These are phyloP conservation scores for Pythium dissotocum DNA, from an alignment of 352 stramenopile genomes.

Conservation along the genomic window DNA sequence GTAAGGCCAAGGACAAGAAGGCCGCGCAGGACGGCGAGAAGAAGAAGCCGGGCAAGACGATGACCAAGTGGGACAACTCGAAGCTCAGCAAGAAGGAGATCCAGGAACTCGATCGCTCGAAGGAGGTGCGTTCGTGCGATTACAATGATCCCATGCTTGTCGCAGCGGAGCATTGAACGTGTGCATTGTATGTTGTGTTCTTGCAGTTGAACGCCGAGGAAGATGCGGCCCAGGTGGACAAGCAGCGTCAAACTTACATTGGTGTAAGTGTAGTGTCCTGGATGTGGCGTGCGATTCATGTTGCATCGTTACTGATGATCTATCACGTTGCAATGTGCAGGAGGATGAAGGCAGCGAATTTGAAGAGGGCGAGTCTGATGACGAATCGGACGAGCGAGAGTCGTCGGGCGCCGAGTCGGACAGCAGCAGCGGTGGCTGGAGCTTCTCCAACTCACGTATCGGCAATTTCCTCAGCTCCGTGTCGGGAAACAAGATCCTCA, in stretches of 20 bases:
- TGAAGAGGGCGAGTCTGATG: constrained; percentile 67
- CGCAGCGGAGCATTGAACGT: background rate
- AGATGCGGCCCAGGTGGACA: constrained; percentile 64
- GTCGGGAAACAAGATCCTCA: constrained; percentile 91
- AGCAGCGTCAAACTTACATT: constrained; percentile 83
- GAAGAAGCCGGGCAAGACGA: constrained; percentile 76
- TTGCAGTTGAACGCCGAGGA: constrained; percentile 62
- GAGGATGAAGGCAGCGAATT: constrained; percentile 69
- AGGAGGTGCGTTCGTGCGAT: constrained; percentile 38
- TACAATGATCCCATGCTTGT: background rate
- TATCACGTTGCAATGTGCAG: constrained; percentile 24
- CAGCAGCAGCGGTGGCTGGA: constrained; percentile 62
- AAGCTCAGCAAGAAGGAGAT: constrained; percentile 88
- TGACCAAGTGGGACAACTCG: constrained; percentile 84
- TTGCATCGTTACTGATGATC: background rate
- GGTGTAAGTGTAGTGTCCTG: constrained; percentile 43
- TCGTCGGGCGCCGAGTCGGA: constrained; percentile 77
- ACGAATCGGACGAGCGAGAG: constrained; percentile 47
- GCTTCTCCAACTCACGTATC: constrained; percentile 79
- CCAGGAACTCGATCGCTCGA: constrained; percentile 68
- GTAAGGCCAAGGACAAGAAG: constrained; percentile 61
- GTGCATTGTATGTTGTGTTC: background rate
- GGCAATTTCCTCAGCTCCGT: constrained; percentile 83
- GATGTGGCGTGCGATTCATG: background rate
- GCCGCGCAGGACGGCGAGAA: constrained; percentile 41